Evolutionary conservation across 768 basidiomycete genomes (phyloP), one percentile per base, ranked within the genome.

Genomic region (Pleurotus djamor): DNA sequence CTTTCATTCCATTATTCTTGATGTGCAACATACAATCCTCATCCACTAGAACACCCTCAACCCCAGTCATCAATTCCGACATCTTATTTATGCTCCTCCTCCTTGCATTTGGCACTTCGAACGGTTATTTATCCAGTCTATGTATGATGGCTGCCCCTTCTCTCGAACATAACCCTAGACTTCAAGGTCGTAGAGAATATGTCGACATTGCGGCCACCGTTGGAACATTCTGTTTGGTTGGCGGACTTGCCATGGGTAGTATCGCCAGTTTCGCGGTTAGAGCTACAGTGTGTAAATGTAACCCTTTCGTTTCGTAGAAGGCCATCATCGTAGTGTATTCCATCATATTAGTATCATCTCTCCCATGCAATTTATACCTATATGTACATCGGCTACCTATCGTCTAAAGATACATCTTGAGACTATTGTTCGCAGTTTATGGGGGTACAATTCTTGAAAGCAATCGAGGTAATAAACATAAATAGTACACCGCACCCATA

Each of bases 1-100:
- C 94, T 36, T 96, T 96, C 74, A 83, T 97, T 50, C 93, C 93
- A 34, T 66, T 95, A 44, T 89, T 96, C 72, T 79, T 96, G n/a
- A 78, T 89, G 73, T 96, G 94, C 79, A 97, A 97, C 68, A 73
- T 96, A 44, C 84, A 87, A 63, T 82, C 79, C 47, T 75, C 77
- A 34, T 64, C 67, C 43, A 63, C 73, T 1, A 59, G 67, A 34
- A 59, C 69, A 4, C 66, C 69, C 6, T 64, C 74, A 7, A 58
- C 68, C 5, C 82, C 87, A 2, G 63, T 88, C 61, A 87, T 96
- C 76, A 86, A 76, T 71, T 94, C 92, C 2, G 94, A 96, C 67
- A 51, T 83, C 38, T 50, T 87, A 9, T 96, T 86, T 76, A 86
- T 96, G 83, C 35, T 83, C 28, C 82, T 95, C 56, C 72, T 96